Conservation (phyloP, 768 basidiomycete species). For the Podaxis rugospora region DNA sequence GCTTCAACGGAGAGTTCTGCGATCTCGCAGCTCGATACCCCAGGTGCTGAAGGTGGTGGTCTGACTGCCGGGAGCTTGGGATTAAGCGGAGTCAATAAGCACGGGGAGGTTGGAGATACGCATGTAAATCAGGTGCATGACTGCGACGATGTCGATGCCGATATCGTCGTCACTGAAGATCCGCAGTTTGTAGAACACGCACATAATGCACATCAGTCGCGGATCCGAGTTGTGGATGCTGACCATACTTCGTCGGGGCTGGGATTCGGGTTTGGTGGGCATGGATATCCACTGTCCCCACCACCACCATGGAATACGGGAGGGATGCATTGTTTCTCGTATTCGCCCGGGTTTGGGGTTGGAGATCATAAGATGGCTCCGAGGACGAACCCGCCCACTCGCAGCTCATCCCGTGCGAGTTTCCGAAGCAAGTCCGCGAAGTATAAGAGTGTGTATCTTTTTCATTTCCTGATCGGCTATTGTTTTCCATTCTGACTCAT, state of each 20-base stretch:
- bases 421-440: constrained; percentile 30
- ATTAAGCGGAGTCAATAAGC: neutral
- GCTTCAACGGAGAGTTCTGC: neutral
- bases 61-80: neutral
- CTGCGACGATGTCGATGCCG: constrained; percentile 21
- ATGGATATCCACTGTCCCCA: neutral
- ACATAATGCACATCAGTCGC: constrained; percentile 34
- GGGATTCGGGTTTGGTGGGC: neutral
- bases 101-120: neutral
- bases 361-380: neutral
- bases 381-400: constrained; percentile 9
- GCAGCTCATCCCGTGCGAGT: constrained; percentile 20
- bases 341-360: neutral
- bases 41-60: neutral
- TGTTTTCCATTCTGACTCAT: neutral
- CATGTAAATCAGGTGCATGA: constrained; percentile 12
- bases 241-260: neutral
- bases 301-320: neutral
- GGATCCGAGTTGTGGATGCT: constrained; percentile 17
- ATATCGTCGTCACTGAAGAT: constrained; percentile 31
- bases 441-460: constrained; percentile 36
- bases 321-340: neutral
- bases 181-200: constrained; percentile 35
- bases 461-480: neutral
- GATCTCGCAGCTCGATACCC: neutral